Base-by-base conservation (phyloP, 2,329 filamentous ascomycete genomes). In the Arthrobotrys iridis region DNA sequence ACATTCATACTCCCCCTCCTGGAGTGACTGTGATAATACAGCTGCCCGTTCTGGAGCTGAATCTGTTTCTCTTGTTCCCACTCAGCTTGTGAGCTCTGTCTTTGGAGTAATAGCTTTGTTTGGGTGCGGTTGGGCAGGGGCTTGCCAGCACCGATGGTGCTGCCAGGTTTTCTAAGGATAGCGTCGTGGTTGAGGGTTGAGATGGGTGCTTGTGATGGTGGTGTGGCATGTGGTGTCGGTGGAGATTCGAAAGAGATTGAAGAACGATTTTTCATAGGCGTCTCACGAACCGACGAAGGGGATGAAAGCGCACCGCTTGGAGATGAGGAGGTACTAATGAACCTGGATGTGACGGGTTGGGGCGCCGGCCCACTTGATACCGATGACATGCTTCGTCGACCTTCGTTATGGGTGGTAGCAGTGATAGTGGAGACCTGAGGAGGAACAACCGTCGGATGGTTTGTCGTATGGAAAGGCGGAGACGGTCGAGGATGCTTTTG, bases 1-100 rank as follows among this genome's bases (percentile, higher is more conserved):
- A 58, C 43, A 28, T 75, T 75, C 71, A 75, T 75, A 60, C 71
- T 75, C n/a, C 71, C 71, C 37, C 71, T 45, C 22, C 71, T 66
- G 10, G 71, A 67, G 41, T 75, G 71, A n/a, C 58, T 75, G 41
- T 71, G 66, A 64, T 75, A 75, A 28, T 63, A 64, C 13, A 75
- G 15, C 13, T 75, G 71, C 7, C 71, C 71, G 20, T 74, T 74
- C 37, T 74, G 62, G 26, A 67, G 55, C 58, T 75, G 71, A 22
- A 60, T 40, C 41, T 76, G 63, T 43, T 57, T 52, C 30, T 76
- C 66, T 20, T 70, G 66, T 30, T 76, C 65, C 65, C 45, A 76
- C 26, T 76, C 72, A 2, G 64, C 64, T n/a, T 76, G 72, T 24
- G 72, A 76, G 41, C 59, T 71, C 26, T 70, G 65, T 46, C 72